Evolutionary conservation across 208 protist species (phyloP).

Genomic region (Trypanosoma boissoni): DNA sequence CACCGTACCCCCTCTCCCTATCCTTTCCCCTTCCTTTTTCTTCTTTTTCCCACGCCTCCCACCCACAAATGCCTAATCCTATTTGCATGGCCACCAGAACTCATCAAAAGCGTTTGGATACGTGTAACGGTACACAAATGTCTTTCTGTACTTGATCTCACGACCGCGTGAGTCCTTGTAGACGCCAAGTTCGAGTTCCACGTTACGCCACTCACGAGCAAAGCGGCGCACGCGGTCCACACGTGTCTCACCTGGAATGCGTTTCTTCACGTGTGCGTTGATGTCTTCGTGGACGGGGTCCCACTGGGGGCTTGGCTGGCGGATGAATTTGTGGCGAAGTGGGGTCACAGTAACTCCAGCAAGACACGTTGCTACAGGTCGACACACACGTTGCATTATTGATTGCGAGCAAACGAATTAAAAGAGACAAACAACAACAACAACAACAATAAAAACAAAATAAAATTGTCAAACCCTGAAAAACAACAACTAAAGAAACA

Average conservation of each 20-base stretch:
- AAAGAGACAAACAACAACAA: no score
- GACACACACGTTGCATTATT: not conserved
- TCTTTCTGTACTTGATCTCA: slow-evolving; percentile 89
- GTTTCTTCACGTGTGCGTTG: slow-evolving; percentile 89
- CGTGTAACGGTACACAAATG: slow-evolving; percentile 90
- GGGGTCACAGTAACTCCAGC: slow-evolving; percentile 3
- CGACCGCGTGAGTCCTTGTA: slow-evolving; percentile 87
- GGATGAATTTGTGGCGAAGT: slow-evolving; percentile 71
- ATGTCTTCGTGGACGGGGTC: slow-evolving; percentile 89
- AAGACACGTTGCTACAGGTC: not conserved
- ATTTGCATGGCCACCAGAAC: slow-evolving; percentile 88
- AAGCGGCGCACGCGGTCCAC: slow-evolving; percentile 86
- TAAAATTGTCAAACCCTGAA: no score
- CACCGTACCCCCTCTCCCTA: no score
- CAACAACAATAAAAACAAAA: no score
- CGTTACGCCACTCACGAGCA: slow-evolving; percentile 89
- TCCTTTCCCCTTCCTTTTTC: not conserved
- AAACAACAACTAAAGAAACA: no score
- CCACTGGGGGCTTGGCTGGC: slow-evolving; percentile 80
- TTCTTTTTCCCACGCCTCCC: not conserved
- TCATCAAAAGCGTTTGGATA: slow-evolving; percentile 91
- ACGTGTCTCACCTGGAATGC: slow-evolving; percentile 87
- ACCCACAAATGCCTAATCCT: not conserved
- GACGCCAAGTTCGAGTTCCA: slow-evolving; percentile 84
- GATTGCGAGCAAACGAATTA: not conserved